Conservation (phyloP, 257 asterid genomes). For the Rehmannia glutinosa region DNA sequence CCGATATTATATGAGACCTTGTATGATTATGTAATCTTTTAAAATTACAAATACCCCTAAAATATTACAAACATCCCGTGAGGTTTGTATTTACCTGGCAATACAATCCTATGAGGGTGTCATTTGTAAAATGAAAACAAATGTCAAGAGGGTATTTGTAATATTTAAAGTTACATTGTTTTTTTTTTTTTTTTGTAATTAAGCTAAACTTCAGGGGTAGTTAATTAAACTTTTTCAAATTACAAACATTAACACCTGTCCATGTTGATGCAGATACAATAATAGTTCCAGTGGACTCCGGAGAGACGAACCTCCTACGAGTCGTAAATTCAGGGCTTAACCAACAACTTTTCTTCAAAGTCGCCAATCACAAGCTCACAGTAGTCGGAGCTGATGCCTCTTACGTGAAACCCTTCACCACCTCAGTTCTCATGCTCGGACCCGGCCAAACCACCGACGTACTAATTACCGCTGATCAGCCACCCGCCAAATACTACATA, state of each 20-base stretch:
- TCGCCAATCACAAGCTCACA: conserved; percentile 76
- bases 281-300: conserved; percentile 44
- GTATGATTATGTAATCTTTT: background rate
- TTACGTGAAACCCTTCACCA: conserved; percentile 75
- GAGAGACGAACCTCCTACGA: conserved; percentile 75
- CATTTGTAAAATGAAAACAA: too few species aligned
- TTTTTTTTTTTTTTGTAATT: too few species aligned
- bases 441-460: conserved; percentile 97
- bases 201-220: too few species aligned
- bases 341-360: conserved; percentile 81
- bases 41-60: too few species aligned
- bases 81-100: too few species aligned
- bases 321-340: conserved; percentile 74
- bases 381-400: conserved; percentile 95
- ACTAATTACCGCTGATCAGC: conserved; percentile 64
- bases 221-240: too few species aligned
- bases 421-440: conserved; percentile 84
- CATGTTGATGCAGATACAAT: conserved; percentile 45
- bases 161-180: too few species aligned
- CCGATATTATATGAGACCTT: background rate
- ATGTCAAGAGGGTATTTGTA: too few species aligned
- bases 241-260: too few species aligned
- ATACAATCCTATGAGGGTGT: too few species aligned
- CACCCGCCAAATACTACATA: conserved; percentile 67
- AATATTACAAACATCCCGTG: too few species aligned